Evolutionary conservation across 176 grass and related monocot genomes (phyloP), one percentile per base, ranked within the genome.

Genomic region (Rhynchospora tenuis): DNA sequence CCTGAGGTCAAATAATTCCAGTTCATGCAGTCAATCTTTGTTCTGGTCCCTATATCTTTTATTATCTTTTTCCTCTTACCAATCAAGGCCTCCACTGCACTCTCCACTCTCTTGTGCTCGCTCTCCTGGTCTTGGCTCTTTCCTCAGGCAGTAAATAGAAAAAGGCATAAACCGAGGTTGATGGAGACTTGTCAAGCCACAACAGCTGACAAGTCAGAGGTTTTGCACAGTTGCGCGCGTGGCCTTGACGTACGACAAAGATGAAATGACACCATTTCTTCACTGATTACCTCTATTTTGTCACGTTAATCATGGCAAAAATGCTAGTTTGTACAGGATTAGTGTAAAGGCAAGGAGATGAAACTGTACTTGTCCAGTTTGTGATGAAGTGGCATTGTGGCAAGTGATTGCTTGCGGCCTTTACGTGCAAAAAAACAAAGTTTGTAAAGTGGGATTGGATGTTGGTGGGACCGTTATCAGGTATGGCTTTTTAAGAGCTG

Each of bases 211-310:
- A 74, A 51, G 70, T 51, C 70, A 74, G 70, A 46, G 70, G 46
- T 20, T 74, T 74, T 74, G 70, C 70, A 27, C 70, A 74, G 70
- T 74, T 74, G 70, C 70, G 70, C 70, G 70, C 70, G 70, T 74
- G 70, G 70, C 16, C 46, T 74, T 51, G 70, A 45, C 70, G 70
- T 74, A 74, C 70, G 11, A 46, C 43, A 11, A 72, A 68, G 42
- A 63, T 63, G 17, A 67, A 42, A 67, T 38, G 14, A 67, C 1
- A n/a, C 7, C 14, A 17, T 69, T 69, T 69, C 15, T 69, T 69
- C 65, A 38, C 43, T 6, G 43, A 69, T 33, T n/a, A 15, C 64
- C 65, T 69, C 43, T 68, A 68, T 68, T 43, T 19, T 69, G 64
- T 69, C 42, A 8, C 3, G 6, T 69, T 43, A 43, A 69, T 69